A percentile compares a stretch with the other conserved stretches of the same genome.
phyloP scores from a whole-genome alignment of 2,329 filamentous ascomycete genomes.

The Aspergillus cejpii region DNA sequence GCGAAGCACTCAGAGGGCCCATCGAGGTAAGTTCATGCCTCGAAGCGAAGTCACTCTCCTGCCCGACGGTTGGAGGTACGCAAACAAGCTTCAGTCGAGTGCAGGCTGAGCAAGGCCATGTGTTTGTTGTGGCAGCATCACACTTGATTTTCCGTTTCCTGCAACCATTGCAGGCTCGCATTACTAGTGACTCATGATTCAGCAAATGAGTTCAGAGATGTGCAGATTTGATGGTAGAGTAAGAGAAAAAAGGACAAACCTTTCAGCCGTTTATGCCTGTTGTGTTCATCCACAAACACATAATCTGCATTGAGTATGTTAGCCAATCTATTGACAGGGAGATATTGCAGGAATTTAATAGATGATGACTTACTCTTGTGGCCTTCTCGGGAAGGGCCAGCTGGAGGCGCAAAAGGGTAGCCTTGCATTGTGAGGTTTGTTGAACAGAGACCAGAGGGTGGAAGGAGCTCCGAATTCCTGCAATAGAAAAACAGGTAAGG shows the following conservation, averaged over 20 bases:
- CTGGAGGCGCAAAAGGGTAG: constrained; percentile 67
- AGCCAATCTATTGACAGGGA: constrained; percentile 1
- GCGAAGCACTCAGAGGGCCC: constrained; percentile 23
- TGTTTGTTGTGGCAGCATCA: constrained; percentile 92
- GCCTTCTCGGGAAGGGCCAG: constrained; percentile 61
- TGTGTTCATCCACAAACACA: constrained; percentile 98
- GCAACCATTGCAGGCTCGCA: constrained; percentile 95
- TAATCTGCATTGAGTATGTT: constrained; percentile 58
- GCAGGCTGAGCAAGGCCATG: constrained; percentile 94
- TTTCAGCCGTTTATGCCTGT: constrained; percentile 93
- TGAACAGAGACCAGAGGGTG: constrained; percentile 54
- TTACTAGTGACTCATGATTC: constrained; percentile 54
- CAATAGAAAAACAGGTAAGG: neutral
- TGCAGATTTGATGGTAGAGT: neutral
- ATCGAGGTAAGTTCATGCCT: constrained; percentile 21
- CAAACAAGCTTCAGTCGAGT: constrained; percentile 88
- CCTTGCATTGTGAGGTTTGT: constrained; percentile 52
- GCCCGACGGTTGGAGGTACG: constrained; percentile 75
- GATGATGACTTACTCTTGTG: constrained; percentile 64
- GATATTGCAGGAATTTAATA: too few relatives aligned
- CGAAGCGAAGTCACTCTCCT: constrained; percentile 52
- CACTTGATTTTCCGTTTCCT: constrained; percentile 95
- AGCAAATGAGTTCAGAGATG: constrained; percentile 2
- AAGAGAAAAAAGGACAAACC: constrained; percentile 48
- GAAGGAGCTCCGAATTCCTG: constrained; percentile 50